Evolutionary conservation across 2,329 filamentous ascomycete species (phyloP).

Genomic region (Aspergillus aculeatus): DNA sequence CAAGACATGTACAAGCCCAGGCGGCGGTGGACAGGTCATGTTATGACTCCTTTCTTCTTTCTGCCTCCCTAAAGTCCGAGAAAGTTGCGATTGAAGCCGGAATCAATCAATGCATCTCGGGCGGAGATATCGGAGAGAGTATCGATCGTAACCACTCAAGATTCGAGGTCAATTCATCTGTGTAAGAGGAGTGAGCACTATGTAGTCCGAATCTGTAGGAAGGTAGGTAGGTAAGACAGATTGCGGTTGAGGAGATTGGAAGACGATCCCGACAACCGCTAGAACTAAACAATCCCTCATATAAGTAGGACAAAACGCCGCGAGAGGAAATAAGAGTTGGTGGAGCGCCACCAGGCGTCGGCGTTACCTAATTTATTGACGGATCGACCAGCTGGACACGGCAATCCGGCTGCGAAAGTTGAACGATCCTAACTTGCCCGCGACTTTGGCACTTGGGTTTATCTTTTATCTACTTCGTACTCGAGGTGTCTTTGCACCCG

Average conservation of each 20-base stretch:
- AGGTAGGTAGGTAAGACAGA: not conserved
- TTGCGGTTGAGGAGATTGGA: not conserved
- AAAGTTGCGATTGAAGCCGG: too few relatives aligned
- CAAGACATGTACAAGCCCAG: not conserved
- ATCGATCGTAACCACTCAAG: too few relatives aligned
- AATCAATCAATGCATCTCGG: too few relatives aligned
- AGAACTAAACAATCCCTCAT: not conserved
- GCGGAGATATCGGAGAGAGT: too few relatives aligned
- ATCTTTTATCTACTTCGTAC: too few relatives aligned
- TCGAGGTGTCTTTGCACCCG: not conserved
- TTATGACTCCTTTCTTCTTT: too few relatives aligned
- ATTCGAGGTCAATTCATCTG: too few relatives aligned
- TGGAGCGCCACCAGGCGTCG: not conserved
- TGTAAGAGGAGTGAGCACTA: too few relatives aligned
- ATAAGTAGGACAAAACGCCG: slow-evolving; percentile 1
- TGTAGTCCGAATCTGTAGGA: too few relatives aligned
- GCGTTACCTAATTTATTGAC: slow-evolving; percentile 7
- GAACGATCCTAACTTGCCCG: not conserved
- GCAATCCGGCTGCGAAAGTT: not conserved
- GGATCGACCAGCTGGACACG: slow-evolving; percentile 7
- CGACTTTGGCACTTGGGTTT: too few relatives aligned
- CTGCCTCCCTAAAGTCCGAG: too few relatives aligned
- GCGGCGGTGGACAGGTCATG: not conserved
- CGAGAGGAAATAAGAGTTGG: slow-evolving; percentile 1
- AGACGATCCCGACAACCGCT: not conserved